Percentiles rank a stretch among this genome's conserved stretches.
Conservation (phyloP, 805 yeast genomes). For the Zygoascus ofunaensis region DNA sequence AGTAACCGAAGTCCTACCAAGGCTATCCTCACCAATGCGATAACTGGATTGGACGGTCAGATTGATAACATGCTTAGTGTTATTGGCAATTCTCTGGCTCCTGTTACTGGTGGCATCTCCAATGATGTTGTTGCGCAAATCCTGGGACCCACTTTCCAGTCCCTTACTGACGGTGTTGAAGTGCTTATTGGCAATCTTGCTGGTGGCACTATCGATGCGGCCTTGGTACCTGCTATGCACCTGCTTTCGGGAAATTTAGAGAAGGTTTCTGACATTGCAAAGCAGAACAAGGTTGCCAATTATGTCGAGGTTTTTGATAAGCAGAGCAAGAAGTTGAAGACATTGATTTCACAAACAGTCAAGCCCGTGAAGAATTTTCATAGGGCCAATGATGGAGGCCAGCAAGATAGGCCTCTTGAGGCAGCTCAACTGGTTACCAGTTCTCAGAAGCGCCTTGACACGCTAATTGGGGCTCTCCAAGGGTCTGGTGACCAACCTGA, state of each 20-base stretch:
- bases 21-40: slow-evolving; percentile 9
- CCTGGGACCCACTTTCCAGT: slow-evolving; percentile 26
- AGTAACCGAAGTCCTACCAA: background rate
- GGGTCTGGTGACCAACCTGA: background rate
- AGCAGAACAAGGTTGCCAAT: background rate
- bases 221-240: slow-evolving; percentile 10
- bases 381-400: background rate
- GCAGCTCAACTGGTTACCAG: background rate
- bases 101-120: slow-evolving; percentile 18
- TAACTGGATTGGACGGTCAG: slow-evolving; percentile 28
- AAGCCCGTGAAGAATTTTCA: background rate
- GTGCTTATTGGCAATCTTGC: slow-evolving; percentile 22
- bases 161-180: slow-evolving; percentile 27
- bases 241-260: slow-evolving; percentile 1
- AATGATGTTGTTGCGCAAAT: slow-evolving; percentile 14
- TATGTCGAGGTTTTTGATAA: background rate
- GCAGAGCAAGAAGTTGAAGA: background rate
- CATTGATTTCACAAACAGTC: background rate
- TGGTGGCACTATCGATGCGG: slow-evolving; percentile 11
- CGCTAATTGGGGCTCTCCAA: background rate
- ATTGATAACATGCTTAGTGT: slow-evolving; percentile 24
- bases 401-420: background rate
- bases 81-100: slow-evolving; percentile 12
- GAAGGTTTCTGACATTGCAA: slow-evolving; percentile 8
- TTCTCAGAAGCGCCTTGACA: background rate